phyloP scores from a whole-genome alignment of 73 alveolate genomes.

The Blepharisma stoltei region DNA sequence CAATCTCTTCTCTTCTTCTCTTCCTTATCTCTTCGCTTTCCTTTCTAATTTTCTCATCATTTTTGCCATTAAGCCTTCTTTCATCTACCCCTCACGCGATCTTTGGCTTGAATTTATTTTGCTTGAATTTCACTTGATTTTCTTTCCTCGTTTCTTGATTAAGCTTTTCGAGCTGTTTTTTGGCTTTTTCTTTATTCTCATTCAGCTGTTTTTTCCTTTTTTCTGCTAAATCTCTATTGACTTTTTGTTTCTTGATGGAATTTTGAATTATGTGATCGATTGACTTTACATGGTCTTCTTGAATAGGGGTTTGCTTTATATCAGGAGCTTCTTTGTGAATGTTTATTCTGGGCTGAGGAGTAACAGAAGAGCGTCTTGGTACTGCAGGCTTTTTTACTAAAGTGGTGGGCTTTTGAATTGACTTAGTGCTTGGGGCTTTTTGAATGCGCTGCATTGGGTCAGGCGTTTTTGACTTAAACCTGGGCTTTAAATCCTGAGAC shows the following conservation, averaged over 20 bases:
- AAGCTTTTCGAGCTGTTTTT: neutral
- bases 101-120: slow-evolving; percentile 7
- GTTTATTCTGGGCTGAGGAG: neutral
- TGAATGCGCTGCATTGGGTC: neutral
- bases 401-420: neutral
- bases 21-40: slow-evolving; percentile 27
- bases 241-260: slow-evolving; percentile 10
- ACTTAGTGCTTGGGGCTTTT: neutral
- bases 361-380: neutral
- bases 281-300: neutral
- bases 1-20: slow-evolving; percentile 5
- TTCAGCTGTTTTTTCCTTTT: neutral
- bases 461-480: slow-evolving; percentile 20
- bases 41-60: slow-evolving; percentile 10
- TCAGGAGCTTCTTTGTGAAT: neutral
- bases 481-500: neutral
- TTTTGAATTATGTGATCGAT: neutral
- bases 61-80: slow-evolving; percentile 6
- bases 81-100: slow-evolving; percentile 16
- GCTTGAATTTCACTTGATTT: slow-evolving; percentile 4
- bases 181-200: neutral
- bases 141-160: slow-evolving; percentile 2
- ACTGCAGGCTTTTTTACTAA: neutral
- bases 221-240: neutral
- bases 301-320: neutral